Conservation (phyloP, 371 early-diverging fungal species). For the Homolaphlyctis polyrhiza region DNA sequence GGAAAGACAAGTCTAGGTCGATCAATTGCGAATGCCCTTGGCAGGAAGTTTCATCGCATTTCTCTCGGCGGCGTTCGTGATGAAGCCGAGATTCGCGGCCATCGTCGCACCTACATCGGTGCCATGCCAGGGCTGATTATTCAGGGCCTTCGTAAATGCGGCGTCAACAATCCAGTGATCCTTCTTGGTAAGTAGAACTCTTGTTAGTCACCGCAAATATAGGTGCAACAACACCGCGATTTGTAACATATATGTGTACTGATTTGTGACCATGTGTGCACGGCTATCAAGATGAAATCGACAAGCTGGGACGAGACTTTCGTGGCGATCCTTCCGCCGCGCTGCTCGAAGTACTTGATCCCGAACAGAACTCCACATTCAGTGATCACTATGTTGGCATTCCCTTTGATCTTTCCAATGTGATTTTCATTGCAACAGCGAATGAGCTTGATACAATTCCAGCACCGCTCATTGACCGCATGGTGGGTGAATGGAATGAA, state of each 20-base stretch:
- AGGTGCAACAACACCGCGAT: not conserved
- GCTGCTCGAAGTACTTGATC: conserved; percentile 81
- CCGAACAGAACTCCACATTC: conserved; percentile 75
- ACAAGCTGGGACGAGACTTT: conserved; percentile 65
- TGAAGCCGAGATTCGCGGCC: conserved; percentile 86
- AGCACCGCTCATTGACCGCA: conserved; percentile 76
- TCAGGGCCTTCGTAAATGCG: conserved; percentile 67
- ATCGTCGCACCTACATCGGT: conserved; percentile 86
- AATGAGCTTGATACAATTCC: conserved; percentile 76
- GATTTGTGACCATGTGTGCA: not conserved
- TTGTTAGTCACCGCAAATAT: not conserved
- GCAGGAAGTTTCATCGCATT: conserved; percentile 75
- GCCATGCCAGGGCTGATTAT: conserved; percentile 81
- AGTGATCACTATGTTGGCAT: conserved; percentile 83
- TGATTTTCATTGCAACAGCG: conserved; percentile 84
- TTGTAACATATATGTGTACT: not conserved
- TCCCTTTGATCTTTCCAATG: conserved; percentile 78
- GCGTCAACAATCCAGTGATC: conserved; percentile 77
- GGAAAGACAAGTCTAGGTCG: conserved; percentile 83
- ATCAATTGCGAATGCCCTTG: conserved; percentile 75
- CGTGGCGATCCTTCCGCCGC: conserved; percentile 81
- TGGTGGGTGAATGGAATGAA: conserved; percentile 32
- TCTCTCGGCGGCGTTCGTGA: conserved; percentile 85
- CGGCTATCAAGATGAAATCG: conserved; percentile 66
- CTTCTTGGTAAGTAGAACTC: conserved; percentile 36